These are phyloP conservation scores for Gynochthodes officinalis DNA, from an alignment of 257 asterid genomes.

Conservation along the genomic window DNA sequence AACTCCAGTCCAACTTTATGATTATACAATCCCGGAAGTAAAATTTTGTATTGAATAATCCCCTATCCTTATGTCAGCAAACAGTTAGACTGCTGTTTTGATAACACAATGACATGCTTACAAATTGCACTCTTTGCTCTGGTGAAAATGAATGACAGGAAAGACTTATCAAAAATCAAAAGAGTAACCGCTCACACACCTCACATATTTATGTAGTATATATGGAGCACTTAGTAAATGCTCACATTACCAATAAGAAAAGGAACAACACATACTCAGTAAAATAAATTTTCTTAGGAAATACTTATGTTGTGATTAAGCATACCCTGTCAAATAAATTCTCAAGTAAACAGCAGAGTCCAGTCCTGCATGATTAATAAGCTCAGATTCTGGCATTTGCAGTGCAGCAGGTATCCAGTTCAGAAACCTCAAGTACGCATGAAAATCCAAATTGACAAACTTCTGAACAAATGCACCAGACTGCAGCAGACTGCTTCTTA, in stretches of 20 bases:
- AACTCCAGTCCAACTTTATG: background rate
- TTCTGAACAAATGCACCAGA: conserved; percentile 66
- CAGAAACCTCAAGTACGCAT: conserved; percentile 68
- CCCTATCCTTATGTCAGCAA: background rate
- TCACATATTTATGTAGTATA: background rate
- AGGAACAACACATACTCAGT: conserved; percentile 48
- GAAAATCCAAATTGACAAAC: conserved; percentile 80
- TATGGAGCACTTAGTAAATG: conserved; percentile 9
- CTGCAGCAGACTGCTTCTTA: conserved; percentile 62
- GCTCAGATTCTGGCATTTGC: conserved; percentile 94
- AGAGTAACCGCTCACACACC: background rate
- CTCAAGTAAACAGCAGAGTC: conserved; percentile 91
- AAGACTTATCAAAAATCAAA: no score
- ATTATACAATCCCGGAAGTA: no score
- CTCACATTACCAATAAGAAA: background rate
- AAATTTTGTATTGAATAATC: no score
- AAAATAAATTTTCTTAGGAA: conserved; percentile 58
- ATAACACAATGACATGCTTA: background rate
- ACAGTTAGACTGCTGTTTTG: background rate
- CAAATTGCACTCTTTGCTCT: background rate
- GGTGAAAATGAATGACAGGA: background rate
- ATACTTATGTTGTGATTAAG: background rate
- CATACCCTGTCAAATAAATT: conserved; percentile 88
- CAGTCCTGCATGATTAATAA: conserved; percentile 91
- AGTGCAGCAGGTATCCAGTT: conserved; percentile 92